phyloP scores from a whole-genome alignment of 306 rosid genomes.

The Spatholobus suberectus region DNA sequence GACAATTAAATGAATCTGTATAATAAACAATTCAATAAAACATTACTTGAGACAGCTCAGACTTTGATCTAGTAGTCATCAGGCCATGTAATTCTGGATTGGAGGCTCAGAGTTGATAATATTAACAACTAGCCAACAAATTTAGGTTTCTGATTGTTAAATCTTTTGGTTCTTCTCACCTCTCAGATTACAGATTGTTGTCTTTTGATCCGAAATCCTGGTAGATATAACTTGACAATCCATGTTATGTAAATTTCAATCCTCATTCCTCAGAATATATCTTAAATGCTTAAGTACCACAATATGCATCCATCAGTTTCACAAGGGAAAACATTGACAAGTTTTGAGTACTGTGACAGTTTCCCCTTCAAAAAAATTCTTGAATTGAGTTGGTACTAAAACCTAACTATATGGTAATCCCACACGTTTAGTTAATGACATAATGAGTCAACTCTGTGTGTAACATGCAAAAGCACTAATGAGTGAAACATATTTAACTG shows the following conservation, averaged over 20 bases:
- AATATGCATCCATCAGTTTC: slow-evolving; percentile 15
- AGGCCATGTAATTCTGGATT: background rate
- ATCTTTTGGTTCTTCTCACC: background rate
- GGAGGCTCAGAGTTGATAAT: background rate
- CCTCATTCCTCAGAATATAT: slow-evolving; percentile 1
- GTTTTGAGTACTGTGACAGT: background rate
- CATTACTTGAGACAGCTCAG: background rate
- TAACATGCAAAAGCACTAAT: slow-evolving; percentile 36
- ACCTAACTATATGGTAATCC: background rate
- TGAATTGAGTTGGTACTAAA: background rate
- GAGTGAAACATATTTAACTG: slow-evolving; percentile 56
- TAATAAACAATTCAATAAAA: background rate
- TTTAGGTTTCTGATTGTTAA: background rate
- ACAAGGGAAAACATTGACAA: background rate
- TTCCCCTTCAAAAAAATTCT: background rate
- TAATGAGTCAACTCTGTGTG: background rate
- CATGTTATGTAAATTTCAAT: slow-evolving; percentile 2
- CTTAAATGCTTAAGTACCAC: background rate
- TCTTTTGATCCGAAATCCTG: slow-evolving; percentile 1
- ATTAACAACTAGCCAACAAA: background rate
- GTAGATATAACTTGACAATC: background rate
- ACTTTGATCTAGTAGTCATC: background rate
- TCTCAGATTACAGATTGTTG: background rate
- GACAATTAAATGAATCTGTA: background rate
- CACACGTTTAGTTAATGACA: background rate